A percentile compares a stretch with the other conserved stretches of the same genome.
These are phyloP conservation scores for Chrysosporium keratinophilum DNA, from an alignment of 2,329 filamentous ascomycete genomes.

Conservation along the genomic window DNA sequence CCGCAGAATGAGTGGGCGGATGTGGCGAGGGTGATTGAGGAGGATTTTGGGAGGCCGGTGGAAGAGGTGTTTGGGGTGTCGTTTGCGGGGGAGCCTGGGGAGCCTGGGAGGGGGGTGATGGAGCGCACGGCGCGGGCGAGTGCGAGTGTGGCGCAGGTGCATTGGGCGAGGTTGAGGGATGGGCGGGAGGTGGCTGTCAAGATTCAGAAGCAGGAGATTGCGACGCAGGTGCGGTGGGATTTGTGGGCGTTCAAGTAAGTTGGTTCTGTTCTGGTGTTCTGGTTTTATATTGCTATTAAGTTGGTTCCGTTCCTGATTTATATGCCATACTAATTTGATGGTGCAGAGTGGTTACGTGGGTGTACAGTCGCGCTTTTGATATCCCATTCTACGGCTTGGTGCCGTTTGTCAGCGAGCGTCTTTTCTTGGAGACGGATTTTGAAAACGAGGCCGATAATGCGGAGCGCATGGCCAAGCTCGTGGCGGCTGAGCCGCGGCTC, in stretches of 20 bases:
- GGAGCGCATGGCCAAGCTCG: constrained; percentile 67
- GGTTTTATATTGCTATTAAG: too few relatives aligned
- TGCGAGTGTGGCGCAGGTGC: constrained; percentile 91
- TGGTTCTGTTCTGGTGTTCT: too few relatives aligned
- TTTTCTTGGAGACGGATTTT: constrained; percentile 90
- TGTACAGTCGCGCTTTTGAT: constrained; percentile 82
- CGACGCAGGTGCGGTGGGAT: constrained; percentile 84
- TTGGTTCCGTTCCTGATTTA: too few relatives aligned
- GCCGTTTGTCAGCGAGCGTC: constrained; percentile 84
- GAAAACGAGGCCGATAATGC: constrained; percentile 82
- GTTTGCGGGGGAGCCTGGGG: constrained; percentile 58
- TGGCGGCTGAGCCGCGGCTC: constrained; percentile 64
- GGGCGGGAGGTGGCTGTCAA: constrained; percentile 91
- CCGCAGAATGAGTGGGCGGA: constrained; percentile 84
- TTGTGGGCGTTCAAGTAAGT: constrained; percentile 81
- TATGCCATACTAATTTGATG: too few relatives aligned
- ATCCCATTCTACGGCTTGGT: constrained; percentile 86
- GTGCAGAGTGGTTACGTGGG: constrained; percentile 59
- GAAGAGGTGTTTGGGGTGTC: constrained; percentile 91
- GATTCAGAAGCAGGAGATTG: constrained; percentile 92
- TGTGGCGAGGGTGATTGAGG: constrained; percentile 70
- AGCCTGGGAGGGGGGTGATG: constrained; percentile 52
- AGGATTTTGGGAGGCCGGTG: constrained; percentile 75
- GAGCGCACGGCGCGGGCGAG: constrained; percentile 61
- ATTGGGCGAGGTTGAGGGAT: constrained; percentile 79